Evolutionary conservation across 352 stramenopile species (phyloP), one percentile per base, ranked within the genome.

Genomic region (Phytophthora rubi): DNA sequence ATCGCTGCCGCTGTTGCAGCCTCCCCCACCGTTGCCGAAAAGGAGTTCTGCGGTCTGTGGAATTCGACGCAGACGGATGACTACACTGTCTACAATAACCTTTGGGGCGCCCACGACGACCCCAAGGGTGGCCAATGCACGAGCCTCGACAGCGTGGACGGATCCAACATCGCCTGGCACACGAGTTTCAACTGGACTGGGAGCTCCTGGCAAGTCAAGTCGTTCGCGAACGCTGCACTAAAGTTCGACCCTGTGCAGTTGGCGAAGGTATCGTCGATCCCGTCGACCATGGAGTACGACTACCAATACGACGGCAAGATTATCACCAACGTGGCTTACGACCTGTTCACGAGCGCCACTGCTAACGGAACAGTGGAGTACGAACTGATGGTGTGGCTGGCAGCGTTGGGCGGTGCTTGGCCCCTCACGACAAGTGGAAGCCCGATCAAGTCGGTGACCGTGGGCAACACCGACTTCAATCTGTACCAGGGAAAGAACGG

Each of bases 21-120:
- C 9, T 60, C 66, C 6, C 16, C 60, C 35, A 30, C 5, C 23
- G 47, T 30, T 18, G 30, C 60, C 15, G 54, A 59, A 30, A 44
- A 64, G 35, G 60, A 73, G 15, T 73, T 73, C 54, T 73, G 66
- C 53, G 77, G 67, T 35, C 73, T 23, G 28, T 81, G 71, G 70
- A 61, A 68, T 47, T 61, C 59, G 13, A 58, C 54, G 10, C 66
- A 70, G 15, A 63, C 62, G 6, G 65, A 64, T 21, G 65, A 80
- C 63, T 83, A 75, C 70, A 83, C 68, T 45, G 21, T 80, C 13
- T 83, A 79, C 73, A 81, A 80, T 70, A 71, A 83, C 55, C 59
- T 83, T 13, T 83, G 76, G 73, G 70, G 70, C 48, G 47, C 53
- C 15, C 44, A 58, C 37, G 48, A 71, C 6, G 69, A 74, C 33